These are phyloP conservation scores for Suhomyces bokatorum DNA, from an alignment of 1,139 yeast genomes.

Conservation along the genomic window DNA sequence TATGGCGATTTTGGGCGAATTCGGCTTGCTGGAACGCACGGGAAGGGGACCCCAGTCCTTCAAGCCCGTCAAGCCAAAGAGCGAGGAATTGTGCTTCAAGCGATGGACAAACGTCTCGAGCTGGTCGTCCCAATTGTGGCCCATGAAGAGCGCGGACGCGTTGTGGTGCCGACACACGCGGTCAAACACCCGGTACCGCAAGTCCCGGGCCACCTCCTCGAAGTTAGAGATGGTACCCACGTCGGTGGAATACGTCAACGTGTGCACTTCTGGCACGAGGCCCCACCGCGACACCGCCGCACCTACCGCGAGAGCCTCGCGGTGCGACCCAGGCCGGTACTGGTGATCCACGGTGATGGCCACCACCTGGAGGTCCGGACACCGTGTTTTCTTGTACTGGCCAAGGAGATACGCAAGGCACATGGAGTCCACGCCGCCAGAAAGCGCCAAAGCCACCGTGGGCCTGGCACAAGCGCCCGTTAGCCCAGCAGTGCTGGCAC, in stretches of 20 bases:
- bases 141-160: slow-evolving; percentile 47
- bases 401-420: slow-evolving; percentile 53
- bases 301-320: slow-evolving; percentile 51
- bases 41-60: slow-evolving; percentile 30
- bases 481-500: no score
- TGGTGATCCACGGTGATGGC: slow-evolving; percentile 64
- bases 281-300: slow-evolving; percentile 37
- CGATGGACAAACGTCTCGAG: slow-evolving; percentile 67
- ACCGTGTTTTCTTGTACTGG: slow-evolving; percentile 26
- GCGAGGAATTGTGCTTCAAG: slow-evolving; percentile 52
- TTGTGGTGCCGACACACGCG: slow-evolving; percentile 32
- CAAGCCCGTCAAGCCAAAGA: slow-evolving; percentile 58
- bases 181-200: slow-evolving; percentile 49
- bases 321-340: slow-evolving; percentile 45
- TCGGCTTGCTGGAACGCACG: slow-evolving; percentile 12
- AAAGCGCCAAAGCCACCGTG: slow-evolving; percentile 49
- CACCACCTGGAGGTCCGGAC: slow-evolving; percentile 33
- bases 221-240: slow-evolving; percentile 36
- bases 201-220: slow-evolving; percentile 58
- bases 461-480: neutral
- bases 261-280: slow-evolving; percentile 37
- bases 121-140: slow-evolving; percentile 73
- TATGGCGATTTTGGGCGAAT: slow-evolving; percentile 14
- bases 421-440: slow-evolving; percentile 86
- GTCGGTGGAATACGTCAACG: slow-evolving; percentile 33